Evolutionary conservation across 305 asterid species (phyloP).

Genomic region (Solanum hybrid): DNA sequence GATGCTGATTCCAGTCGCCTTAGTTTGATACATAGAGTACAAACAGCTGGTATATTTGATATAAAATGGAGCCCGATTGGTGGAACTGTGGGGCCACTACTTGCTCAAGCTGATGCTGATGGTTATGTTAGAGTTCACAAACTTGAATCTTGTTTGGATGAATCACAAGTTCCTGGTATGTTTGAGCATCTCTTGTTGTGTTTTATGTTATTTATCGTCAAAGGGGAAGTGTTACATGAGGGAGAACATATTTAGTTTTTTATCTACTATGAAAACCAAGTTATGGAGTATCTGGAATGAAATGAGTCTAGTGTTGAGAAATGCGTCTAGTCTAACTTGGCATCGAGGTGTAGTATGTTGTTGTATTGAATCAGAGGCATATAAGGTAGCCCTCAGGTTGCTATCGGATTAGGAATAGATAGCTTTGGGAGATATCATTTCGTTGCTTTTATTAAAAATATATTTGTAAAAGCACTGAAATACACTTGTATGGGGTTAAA

Average conservation of each 20-base stretch:
- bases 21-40: constrained; percentile 39
- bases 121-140: constrained; percentile 57
- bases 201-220: not conserved
- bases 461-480: not conserved
- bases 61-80: constrained; percentile 71
- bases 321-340: not conserved
- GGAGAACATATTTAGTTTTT: not conserved
- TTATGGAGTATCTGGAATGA: not conserved
- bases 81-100: constrained; percentile 36
- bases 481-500: not conserved
- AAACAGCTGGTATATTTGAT: constrained; percentile 78
- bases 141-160: constrained; percentile 29
- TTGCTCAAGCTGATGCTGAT: constrained; percentile 98
- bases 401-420: not conserved
- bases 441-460: not conserved
- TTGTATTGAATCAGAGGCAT: not conserved
- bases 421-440: not conserved
- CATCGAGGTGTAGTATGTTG: not conserved
- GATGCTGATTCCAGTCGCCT: constrained; percentile 33
- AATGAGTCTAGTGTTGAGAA: not conserved
- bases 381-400: not conserved
- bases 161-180: constrained; percentile 32
- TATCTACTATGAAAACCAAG: not conserved
- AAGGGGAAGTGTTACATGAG: no score
- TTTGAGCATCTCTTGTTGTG: not conserved